Percentiles rank a stretch among this genome's conserved stretches.
Conservation (phyloP, 2,329 filamentous ascomycete species). For the Chaetomiaceae sp. region DNA sequence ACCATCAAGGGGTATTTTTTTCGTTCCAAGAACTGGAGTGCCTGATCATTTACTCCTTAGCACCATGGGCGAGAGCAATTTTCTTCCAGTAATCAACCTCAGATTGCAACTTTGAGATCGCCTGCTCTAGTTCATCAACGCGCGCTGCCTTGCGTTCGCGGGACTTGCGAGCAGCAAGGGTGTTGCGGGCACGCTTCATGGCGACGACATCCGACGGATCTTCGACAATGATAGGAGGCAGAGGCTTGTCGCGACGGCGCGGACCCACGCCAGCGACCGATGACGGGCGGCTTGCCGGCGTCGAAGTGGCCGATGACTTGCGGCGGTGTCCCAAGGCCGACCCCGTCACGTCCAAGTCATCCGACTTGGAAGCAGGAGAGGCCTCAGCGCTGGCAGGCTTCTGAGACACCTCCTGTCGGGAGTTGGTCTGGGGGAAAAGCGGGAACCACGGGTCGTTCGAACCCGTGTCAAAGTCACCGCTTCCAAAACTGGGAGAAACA, state of each 20-base stretch:
- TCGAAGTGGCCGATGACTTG: slow-evolving; percentile 44
- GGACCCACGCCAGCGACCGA: slow-evolving; percentile 65
- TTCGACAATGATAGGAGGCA: slow-evolving; percentile 71
- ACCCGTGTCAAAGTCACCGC: slow-evolving; percentile 50
- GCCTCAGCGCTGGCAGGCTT: slow-evolving; percentile 30
- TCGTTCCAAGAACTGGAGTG: slow-evolving; percentile 22
- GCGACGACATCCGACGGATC: slow-evolving; percentile 72
- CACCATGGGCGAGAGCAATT: slow-evolving; percentile 39
- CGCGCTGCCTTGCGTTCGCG: slow-evolving; percentile 78
- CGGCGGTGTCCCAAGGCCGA: slow-evolving; percentile 38
- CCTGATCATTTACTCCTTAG: slow-evolving; percentile 22
- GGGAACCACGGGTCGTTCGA: slow-evolving; percentile 63
- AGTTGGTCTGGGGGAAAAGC: slow-evolving; percentile 59
- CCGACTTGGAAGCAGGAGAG: slow-evolving; percentile 42
- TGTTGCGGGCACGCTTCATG: slow-evolving; percentile 91
- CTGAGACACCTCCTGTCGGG: slow-evolving; percentile 26
- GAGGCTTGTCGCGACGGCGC: slow-evolving; percentile 74
- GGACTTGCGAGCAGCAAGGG: slow-evolving; percentile 88
- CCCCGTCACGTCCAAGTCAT: slow-evolving; percentile 47
- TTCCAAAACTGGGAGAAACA: slow-evolving; percentile 71
- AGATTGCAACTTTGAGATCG: slow-evolving; percentile 64
- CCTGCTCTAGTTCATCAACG: slow-evolving; percentile 68
- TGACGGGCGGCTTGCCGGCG: slow-evolving; percentile 55
- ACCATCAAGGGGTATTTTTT: slow-evolving; percentile 24
- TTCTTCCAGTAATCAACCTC: slow-evolving; percentile 64